Evolutionary conservation across 208 protist species (phyloP), one percentile per base, ranked within the genome.

Genomic region (Acanthamoeba quina): DNA sequence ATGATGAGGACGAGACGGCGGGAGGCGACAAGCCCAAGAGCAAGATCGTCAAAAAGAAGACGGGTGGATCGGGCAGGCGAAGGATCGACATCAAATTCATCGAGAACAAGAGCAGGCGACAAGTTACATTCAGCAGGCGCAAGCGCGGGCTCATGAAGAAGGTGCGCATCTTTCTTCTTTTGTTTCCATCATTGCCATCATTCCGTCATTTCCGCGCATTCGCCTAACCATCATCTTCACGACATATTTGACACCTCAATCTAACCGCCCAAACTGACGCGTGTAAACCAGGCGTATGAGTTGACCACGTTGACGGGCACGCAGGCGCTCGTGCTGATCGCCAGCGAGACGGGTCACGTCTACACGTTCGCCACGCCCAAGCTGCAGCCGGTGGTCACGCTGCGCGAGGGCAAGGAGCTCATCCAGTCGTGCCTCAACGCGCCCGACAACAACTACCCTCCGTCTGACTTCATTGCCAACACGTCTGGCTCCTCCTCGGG

Each of bases 61-160:
- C 96, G n/a, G 70, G 58, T 11, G 94, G 94, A 34, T 78, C 56
- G 47, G 96, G 97, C 0, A 66, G 97, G 26, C 94, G 97, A 49
- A 98, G 98, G 92, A 98, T 98, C 66, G 95, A 96, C 64, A 98
- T 98, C 64, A 97, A 98, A 44, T 98, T 98, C 95, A 98, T 98
- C 80, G 95, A 97, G n/a, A 97, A 98, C 88, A 97, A 98, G 74
- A 97, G 88, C 72, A 86, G 96, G 72, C 62, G 98, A 54, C 97
- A 98, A 68, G 98, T 98, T n/a, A 98, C 97, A 9, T 98, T 98
- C 92, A 94, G 58, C 41, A 98, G 98, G 85, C 95, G 98, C 44
- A 98, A 98, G 94, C 95, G 96, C 11, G 97, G 97, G 62, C 97
- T 98, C 62, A 97, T 98, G 95, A 98, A 98, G 94, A 98, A 98